Percentiles rank a stretch among this genome's conserved stretches.
Evolutionary conservation across 148 eudicot genomes (phyloP).

Genomic region (Amaranthus palmeri): DNA sequence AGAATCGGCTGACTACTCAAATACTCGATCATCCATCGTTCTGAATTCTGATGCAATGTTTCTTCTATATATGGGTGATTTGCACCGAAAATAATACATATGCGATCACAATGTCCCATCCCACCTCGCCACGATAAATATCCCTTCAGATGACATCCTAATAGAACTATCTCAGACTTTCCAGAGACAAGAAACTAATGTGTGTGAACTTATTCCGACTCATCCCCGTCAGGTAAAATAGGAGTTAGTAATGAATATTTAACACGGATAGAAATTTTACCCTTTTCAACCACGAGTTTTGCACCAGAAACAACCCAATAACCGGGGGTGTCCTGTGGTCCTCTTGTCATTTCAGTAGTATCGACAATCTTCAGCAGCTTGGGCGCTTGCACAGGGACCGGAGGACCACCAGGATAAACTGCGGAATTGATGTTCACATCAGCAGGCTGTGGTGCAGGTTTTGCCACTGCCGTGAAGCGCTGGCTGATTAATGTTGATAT

Average conservation of each 20-base stretch:
- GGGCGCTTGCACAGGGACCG: slow-evolving; percentile 78
- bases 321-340: slow-evolving; percentile 96
- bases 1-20: neutral
- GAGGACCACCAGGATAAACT: slow-evolving; percentile 97
- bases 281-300: slow-evolving; percentile 81
- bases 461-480: slow-evolving; percentile 68
- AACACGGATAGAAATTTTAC: slow-evolving; percentile 77
- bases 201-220: slow-evolving; percentile 24
- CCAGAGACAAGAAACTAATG: neutral
- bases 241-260: slow-evolving; percentile 77
- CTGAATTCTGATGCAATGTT: neutral
- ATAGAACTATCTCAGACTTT: neutral
- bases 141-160: neutral
- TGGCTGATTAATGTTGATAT: slow-evolving; percentile 92
- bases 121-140: neutral
- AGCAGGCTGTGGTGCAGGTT: slow-evolving; percentile 76
- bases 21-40: neutral
- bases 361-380: slow-evolving; percentile 83
- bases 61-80: neutral
- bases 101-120: neutral
- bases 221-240: slow-evolving; percentile 69
- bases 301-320: slow-evolving; percentile 99
- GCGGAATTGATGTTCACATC: slow-evolving; percentile 97
- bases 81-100: slow-evolving; percentile 10
- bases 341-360: slow-evolving; percentile 87